A percentile compares a stretch with the other conserved stretches of the same genome.
Evolutionary conservation across 768 basidiomycete species (phyloP).

Genomic region (Pleurotus salmoneostramineus): DNA sequence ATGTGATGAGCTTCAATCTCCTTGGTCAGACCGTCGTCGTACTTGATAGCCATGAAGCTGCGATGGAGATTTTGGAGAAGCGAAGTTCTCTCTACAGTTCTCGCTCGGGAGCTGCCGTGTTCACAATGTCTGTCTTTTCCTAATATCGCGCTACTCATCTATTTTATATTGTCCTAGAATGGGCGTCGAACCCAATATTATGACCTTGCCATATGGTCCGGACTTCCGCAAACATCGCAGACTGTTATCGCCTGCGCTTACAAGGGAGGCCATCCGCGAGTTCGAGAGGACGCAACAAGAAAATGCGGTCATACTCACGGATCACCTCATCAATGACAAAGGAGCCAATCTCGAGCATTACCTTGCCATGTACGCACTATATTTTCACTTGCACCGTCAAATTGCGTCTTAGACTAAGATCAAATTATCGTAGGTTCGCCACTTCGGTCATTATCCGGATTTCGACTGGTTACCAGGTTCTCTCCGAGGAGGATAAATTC

Average conservation of each 20-base stretch:
- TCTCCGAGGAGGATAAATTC: conserved; percentile 38
- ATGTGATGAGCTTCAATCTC: conserved; percentile 17
- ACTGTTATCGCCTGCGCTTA: conserved; percentile 46
- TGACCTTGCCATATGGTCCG: conserved; percentile 25
- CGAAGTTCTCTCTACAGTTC: conserved; percentile 22
- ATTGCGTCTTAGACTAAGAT: not conserved
- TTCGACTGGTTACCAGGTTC: conserved; percentile 41
- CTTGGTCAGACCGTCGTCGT: conserved; percentile 22
- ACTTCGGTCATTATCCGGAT: conserved; percentile 44
- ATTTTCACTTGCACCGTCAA: not conserved
- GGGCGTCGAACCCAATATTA: not conserved
- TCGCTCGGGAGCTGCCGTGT: conserved; percentile 14
- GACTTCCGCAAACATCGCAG: conserved; percentile 49
- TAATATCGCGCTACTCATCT: not conserved
- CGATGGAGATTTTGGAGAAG: conserved; percentile 23
- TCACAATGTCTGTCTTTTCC: conserved; percentile 13
- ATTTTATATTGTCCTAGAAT: not conserved
- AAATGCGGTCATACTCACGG: conserved; percentile 35
- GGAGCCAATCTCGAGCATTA: conserved; percentile 8
- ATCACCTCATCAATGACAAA: conserved; percentile 29
- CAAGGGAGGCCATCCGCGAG: conserved; percentile 30
- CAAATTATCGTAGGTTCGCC: conserved; percentile 28
- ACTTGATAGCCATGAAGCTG: conserved; percentile 20
- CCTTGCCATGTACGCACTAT: conserved; percentile 32
- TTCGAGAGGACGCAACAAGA: conserved; percentile 39